Evolutionary conservation across 257 asterid species (phyloP).

Genomic region (Jacaranda mimosifolia): DNA sequence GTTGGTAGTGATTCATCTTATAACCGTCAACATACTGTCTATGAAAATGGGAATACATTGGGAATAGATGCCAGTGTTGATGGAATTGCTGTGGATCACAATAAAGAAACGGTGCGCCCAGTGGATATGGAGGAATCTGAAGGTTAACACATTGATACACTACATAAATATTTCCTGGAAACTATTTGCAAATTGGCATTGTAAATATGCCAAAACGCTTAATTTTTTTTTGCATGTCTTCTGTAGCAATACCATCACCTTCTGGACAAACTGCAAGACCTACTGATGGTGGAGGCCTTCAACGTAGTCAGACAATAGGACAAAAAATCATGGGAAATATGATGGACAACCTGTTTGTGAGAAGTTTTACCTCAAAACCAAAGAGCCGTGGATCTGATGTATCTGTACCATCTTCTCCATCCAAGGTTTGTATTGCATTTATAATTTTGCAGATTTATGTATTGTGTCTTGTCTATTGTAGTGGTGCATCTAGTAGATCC

Average conservation of each 20-base stretch:
- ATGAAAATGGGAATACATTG: conserved; percentile 60
- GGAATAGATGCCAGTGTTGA: conserved; percentile 47
- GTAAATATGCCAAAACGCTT: conserved; percentile 28
- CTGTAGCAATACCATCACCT: conserved; percentile 84
- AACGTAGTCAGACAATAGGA: conserved; percentile 91
- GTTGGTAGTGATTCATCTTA: conserved; percentile 47
- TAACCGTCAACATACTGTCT: conserved; percentile 44
- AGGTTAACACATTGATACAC: conserved; percentile 58
- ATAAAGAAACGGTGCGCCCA: conserved; percentile 56
- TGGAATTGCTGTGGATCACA: conserved; percentile 52
- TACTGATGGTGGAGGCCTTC: conserved; percentile 63
- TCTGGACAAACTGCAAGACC: conserved; percentile 70
- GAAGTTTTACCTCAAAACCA: conserved; percentile 86
- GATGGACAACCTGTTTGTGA: conserved; percentile 85
- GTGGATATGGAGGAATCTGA: conserved; percentile 79
- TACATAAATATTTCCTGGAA: conserved; percentile 19
- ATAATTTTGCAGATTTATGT: conserved; percentile 27
- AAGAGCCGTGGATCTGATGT: conserved; percentile 62
- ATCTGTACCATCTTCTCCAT: conserved; percentile 71
- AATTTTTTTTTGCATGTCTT: conserved; percentile 21
- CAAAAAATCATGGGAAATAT: conserved; percentile 94
- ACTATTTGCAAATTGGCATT: not conserved
- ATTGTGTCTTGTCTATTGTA: conserved; percentile 22
- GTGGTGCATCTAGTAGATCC: conserved; percentile 9
- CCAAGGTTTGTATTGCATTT: conserved; percentile 66